phyloP scores from a whole-genome alignment of 2,329 filamentous ascomycete genomes.

The Metarhizium humberi region DNA sequence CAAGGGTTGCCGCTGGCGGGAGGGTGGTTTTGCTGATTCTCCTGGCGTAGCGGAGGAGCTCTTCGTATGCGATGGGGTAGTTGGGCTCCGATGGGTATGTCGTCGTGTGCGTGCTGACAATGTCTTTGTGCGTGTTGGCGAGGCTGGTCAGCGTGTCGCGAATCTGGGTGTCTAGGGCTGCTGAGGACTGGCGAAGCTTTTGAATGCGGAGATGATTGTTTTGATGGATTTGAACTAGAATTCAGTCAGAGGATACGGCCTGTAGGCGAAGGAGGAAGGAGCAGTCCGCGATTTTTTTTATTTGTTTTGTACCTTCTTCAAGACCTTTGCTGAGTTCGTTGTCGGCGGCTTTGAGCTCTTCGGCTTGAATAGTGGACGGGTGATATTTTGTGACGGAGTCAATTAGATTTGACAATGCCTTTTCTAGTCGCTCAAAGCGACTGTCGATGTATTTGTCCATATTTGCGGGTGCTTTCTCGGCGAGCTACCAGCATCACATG shows the following conservation, averaged over 20 bases:
- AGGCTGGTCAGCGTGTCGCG: conserved; percentile 61
- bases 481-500: background rate
- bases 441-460: conserved; percentile 57
- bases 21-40: conserved; percentile 74
- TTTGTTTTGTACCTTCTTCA: conserved; percentile 42
- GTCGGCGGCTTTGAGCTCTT: conserved; percentile 64
- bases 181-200: conserved; percentile 55
- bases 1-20: conserved; percentile 49
- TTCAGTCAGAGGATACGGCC: background rate
- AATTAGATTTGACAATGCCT: conserved; percentile 58
- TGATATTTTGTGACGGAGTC: conserved; percentile 79
- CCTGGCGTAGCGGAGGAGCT: conserved; percentile 68
- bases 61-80: conserved; percentile 55
- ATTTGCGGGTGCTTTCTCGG: background rate
- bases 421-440: conserved; percentile 58
- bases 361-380: conserved; percentile 56
- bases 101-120: conserved; percentile 53
- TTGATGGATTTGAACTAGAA: conserved; percentile 64
- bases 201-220: conserved; percentile 62
- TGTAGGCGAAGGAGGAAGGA: background rate
- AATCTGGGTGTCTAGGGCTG: conserved; percentile 61
- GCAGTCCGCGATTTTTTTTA: conserved; percentile 8
- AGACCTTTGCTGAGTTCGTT: conserved; percentile 56
- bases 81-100: conserved; percentile 40
- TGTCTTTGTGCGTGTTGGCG: conserved; percentile 62